Evolutionary conservation across 73 alveolate genomes (phyloP).

Genomic region (Tetrahymena elliotti): DNA sequence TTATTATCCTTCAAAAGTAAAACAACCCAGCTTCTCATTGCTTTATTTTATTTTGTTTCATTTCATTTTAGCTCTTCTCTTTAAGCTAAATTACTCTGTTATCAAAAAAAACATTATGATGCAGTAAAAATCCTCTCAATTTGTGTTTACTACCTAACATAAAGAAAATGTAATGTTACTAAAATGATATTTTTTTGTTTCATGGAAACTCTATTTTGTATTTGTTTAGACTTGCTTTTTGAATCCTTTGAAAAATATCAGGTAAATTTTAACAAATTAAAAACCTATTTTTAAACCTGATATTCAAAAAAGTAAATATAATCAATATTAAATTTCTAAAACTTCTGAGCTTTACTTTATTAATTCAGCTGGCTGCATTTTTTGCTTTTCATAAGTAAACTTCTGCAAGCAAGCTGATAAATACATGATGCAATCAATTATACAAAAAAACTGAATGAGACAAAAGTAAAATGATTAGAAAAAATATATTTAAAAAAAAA

Average conservation of each 20-base stretch:
- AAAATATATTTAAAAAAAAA: no score
- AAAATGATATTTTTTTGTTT: no score
- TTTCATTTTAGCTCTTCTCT: no score
- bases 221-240: not conserved
- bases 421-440: not conserved
- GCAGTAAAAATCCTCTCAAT: no score
- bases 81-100: no score
- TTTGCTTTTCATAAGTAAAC: not conserved
- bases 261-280: not conserved
- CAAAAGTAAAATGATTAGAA: no score
- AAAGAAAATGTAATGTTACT: no score
- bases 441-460: no score
- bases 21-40: not conserved
- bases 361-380: not conserved
- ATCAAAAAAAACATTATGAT: no score
- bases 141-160: no score
- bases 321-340: no score
- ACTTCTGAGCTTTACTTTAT: not conserved
- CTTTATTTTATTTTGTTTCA: no score
- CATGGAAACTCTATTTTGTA: not conserved
- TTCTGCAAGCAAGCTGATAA: not conserved
- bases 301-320: not conserved
- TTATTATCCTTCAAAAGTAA: not conserved
- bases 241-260: not conserved
- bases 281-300: not conserved